Conservation (phyloP, 1,284 basidiomycete genomes). For the Pseudozyma thailandica region DNA sequence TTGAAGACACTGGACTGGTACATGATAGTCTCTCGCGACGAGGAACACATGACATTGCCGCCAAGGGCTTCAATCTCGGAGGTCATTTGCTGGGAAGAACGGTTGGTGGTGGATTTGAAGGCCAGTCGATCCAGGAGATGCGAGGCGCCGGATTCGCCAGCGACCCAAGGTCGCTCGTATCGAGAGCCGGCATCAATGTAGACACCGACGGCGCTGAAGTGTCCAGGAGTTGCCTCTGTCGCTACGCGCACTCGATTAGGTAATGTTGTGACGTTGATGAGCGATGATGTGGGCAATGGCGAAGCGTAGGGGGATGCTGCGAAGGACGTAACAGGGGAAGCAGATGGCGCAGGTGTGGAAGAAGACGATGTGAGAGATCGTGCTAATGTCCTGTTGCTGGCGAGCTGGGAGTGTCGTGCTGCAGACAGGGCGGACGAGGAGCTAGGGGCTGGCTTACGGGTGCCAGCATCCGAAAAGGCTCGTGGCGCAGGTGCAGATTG, state of each 20-base stretch:
- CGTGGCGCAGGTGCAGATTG: conserved; percentile 10
- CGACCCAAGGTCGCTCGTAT: conserved; percentile 80
- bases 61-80: conserved; percentile 84
- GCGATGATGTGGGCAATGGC: conserved; percentile 39
- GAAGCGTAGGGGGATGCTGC: conserved; percentile 30
- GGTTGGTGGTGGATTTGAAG: conserved; percentile 78
- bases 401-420: conserved; percentile 15
- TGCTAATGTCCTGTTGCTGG: conserved; percentile 23
- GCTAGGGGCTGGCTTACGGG: not conserved
- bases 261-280: conserved; percentile 77
- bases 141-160: conserved; percentile 77
- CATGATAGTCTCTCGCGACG: conserved; percentile 94
- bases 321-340: conserved; percentile 13
- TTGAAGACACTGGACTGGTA: conserved; percentile 97
- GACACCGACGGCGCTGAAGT: conserved; percentile 92
- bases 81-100: conserved; percentile 78
- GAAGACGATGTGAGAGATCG: conserved; percentile 30
- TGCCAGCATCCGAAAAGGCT: conserved; percentile 10
- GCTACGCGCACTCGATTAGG: conserved; percentile 92
- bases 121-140: conserved; percentile 95
- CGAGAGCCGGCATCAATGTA: conserved; percentile 93
- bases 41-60: conserved; percentile 90
- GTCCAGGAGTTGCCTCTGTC: conserved; percentile 88
- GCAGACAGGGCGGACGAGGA: conserved; percentile 2
- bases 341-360: conserved; percentile 4